phyloP scores from a whole-genome alignment of 139 green algal species.

The Desmodesmus armatus region DNA sequence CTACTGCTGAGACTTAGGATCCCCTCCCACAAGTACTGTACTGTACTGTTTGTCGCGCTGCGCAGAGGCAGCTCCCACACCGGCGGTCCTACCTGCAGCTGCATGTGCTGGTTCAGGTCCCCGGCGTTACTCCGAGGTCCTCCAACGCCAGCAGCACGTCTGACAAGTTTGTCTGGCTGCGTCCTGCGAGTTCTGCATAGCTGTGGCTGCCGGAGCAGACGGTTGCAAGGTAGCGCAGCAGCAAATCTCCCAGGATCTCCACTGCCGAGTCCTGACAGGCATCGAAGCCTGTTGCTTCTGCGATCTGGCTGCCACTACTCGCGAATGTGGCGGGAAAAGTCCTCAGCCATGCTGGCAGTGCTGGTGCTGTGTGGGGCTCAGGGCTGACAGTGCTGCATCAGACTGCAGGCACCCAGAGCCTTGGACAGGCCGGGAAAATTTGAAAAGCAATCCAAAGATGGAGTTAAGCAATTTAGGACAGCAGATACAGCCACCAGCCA shows the following conservation, averaged over 20 bases:
- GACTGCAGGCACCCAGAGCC: too few species aligned
- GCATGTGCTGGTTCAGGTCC: constrained; percentile 59
- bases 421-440: too few species aligned
- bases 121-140: constrained; percentile 74
- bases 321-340: constrained; percentile 71
- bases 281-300: constrained; percentile 77
- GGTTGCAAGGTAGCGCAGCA: constrained; percentile 83
- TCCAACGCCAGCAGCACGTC: constrained; percentile 83
- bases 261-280: constrained; percentile 75
- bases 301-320: constrained; percentile 73
- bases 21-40: too few species aligned
- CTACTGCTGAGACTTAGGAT: neutral
- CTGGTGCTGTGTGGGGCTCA: neutral
- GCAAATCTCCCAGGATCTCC: constrained; percentile 84
- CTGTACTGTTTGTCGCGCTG: neutral
- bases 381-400: too few species aligned
- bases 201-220: constrained; percentile 66
- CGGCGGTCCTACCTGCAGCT: constrained; percentile 42
- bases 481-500: too few species aligned
- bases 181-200: constrained; percentile 82
- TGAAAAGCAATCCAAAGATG: too few species aligned
- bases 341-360: constrained; percentile 54
- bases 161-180: constrained; percentile 74
- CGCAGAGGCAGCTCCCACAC: too few species aligned
- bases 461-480: too few species aligned